A percentile compares a stretch with the other conserved stretches of the same genome.
Evolutionary conservation across 2,329 filamentous ascomycete genomes (phyloP).

Genomic region (Colletotrichum costaricense): DNA sequence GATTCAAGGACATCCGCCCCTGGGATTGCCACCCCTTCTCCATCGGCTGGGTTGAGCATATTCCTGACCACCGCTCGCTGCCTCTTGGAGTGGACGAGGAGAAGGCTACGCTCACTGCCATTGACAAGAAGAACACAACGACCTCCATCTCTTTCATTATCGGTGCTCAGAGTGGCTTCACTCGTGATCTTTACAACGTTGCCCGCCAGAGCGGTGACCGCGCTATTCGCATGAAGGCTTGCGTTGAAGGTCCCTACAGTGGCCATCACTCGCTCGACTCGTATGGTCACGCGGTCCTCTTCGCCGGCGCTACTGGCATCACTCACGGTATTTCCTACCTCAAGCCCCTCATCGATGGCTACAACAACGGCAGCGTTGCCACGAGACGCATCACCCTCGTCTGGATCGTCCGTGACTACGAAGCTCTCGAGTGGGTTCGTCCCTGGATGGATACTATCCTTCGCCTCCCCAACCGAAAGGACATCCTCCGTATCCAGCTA

Average conservation of each 20-base stretch:
- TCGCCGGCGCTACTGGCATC: conserved; percentile 93
- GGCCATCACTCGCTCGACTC: conserved; percentile 88
- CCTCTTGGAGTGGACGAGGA: conserved; percentile 41
- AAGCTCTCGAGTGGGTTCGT: conserved; percentile 92
- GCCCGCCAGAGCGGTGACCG: conserved; percentile 66
- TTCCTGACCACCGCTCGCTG: conserved; percentile 51
- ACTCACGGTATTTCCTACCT: conserved; percentile 94
- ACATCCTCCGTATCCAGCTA: conserved; percentile 86
- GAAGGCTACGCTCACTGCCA: conserved; percentile 50
- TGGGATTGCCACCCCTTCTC: conserved; percentile 86
- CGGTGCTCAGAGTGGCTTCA: conserved; percentile 89
- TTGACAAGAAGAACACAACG: conserved; percentile 54
- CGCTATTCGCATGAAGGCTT: conserved; percentile 73
- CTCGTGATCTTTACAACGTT: conserved; percentile 80
- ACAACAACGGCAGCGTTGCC: conserved; percentile 77
- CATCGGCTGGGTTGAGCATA: conserved; percentile 77
- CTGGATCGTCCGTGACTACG: conserved; percentile 92
- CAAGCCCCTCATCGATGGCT: conserved; percentile 78
- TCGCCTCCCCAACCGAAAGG: conserved; percentile 81
- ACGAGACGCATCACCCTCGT: conserved; percentile 85
- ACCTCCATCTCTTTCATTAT: conserved; percentile 83
- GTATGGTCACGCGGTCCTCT: conserved; percentile 90
- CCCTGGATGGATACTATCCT: conserved; percentile 85
- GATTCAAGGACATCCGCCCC: conserved; percentile 72
- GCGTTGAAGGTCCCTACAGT: conserved; percentile 91